Conservation (phyloP, 2,329 filamentous ascomycete species). For the Aspergillus ustus region DNA sequence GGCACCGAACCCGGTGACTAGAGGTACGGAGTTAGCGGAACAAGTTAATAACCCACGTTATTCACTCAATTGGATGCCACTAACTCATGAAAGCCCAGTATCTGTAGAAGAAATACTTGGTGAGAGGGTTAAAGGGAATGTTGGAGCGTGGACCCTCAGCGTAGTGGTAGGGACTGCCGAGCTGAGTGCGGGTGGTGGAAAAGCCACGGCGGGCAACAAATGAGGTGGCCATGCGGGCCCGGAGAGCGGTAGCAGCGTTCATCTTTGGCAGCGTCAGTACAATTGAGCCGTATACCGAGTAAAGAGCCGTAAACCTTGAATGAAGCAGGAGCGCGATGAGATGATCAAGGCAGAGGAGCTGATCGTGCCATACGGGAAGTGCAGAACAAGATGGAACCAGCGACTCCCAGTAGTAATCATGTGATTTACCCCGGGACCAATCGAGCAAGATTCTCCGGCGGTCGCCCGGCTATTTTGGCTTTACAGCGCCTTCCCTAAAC, state of each 20-base stretch:
- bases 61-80: conserved; percentile 31
- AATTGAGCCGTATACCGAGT: conserved; percentile 22
- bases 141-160: conserved; percentile 93
- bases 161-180: conserved; percentile 96
- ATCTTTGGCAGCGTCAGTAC: conserved; percentile 66
- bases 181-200: conserved; percentile 83
- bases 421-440: conserved; percentile 6
- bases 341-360: conserved; percentile 22
- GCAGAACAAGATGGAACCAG: conserved; percentile 28
- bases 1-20: conserved; percentile 62
- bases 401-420: conserved; percentile 20
- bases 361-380: conserved; percentile 25
- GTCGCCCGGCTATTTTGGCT: conserved; percentile 17
- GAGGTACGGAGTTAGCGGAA: conserved; percentile 43
- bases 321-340: conserved; percentile 28
- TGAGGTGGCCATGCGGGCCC: conserved; percentile 66
- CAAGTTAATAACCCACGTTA: not conserved
- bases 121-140: conserved; percentile 95
- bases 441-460: conserved; percentile 25
- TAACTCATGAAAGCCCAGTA: conserved; percentile 82
- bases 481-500: conserved; percentile 32
- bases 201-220: conserved; percentile 88
- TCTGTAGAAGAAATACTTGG: conserved; percentile 78
- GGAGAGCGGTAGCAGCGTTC: conserved; percentile 71
- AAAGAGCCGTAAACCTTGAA: conserved; percentile 37